Base-by-base conservation (phyloP, 83 land plant genomes). In the Larix sibirica region DNA sequence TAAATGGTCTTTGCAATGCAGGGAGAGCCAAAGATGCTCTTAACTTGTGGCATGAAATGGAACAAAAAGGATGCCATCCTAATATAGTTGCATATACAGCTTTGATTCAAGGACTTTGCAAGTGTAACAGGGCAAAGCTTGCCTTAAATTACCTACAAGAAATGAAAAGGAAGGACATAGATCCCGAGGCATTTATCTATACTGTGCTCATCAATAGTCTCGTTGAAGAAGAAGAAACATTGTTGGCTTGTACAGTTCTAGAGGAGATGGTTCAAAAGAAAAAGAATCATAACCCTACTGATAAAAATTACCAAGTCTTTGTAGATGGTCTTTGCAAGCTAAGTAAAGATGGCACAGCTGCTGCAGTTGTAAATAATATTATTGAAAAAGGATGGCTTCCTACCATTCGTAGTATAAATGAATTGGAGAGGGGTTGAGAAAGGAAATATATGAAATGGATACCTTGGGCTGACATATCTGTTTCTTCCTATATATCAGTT, bases 81-180 rank as follows among this genome's bases (percentile, higher is more conserved):
- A 92, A 92, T 77, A 82, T 79, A 31, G 81, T 90, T 59, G 21
- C 92, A 62, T 90, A 82, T 71, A 86, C 80, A 79, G 92, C 92
- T 81, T 82, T 92, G 47, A 85, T 92, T 24, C 56, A 69, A 81
- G 94, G 94, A 66, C 90, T 92, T 59, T 90, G 94, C 84, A 92
- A 90, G 79, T 90, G 92, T 88, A 84, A 68, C 20, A 86, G 79
- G 60, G 79, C 83, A 26, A 77, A 86, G 23, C 42, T 40, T 70
- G 94, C 89, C 59, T 76, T 88, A 1, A 21, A 21, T 38, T 88
- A 81, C 82, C 78, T 85, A 33, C 77, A 42, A 10, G 71, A 81
- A 40, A 92, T 92, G 94, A 61, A 83, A 70, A 84, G 76, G 47
- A 86, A 80, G 70, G 86, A 81, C 60, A 70, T 84, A 73, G 82